Base-by-base conservation (phyloP, 1,139 yeast species). In the Sugiyamaella novakii region DNA sequence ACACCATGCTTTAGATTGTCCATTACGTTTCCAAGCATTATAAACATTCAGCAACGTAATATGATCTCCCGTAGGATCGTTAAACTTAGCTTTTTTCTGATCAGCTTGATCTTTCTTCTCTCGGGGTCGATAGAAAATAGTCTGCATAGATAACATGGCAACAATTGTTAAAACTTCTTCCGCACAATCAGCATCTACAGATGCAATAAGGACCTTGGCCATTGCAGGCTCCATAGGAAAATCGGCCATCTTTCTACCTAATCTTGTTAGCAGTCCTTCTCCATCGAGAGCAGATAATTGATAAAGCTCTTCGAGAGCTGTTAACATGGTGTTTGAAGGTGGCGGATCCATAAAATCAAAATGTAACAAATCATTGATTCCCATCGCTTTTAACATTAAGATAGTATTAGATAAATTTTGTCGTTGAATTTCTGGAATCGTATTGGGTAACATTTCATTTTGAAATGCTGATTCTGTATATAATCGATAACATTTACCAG, bases 301-400 rank as follows among this genome's bases (percentile, higher is more conserved):
- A 63, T 82, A 92, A 36, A 94, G 72, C 56, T 91, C 96, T 58
- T 87, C 91, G 46, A 92, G 69, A 0, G 98, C 96, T 10, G 81
- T 75, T 42, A 85, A 64, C 77, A 92, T 77, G 0, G 95, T 77
- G 48, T 79, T 81, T 14, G 78, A 76, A 1, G 94, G 85, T 0
- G 99, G 99, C 6, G 95, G 91, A 63, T 92, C 99, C 95, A 91
- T 87, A 60, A 91, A 91, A 46, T 87, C 96, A 68, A 91, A 91
- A 51, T 78, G 74, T 30, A 87, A 58, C 43, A 91, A 68, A 64
- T 91, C 94, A 51, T 86, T 78, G 46, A 92, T 87, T 0, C 98
- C 98, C 94, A 92, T 89, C 0, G 97, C 96, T 64, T 92, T 92
- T 53, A 92, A 74, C 87, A 91, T 83, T 57, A 92, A 72, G 43